Evolutionary conservation across 805 yeast genomes (phyloP), one percentile per base, ranked within the genome.

Genomic region (Soucietia sequanensis): DNA sequence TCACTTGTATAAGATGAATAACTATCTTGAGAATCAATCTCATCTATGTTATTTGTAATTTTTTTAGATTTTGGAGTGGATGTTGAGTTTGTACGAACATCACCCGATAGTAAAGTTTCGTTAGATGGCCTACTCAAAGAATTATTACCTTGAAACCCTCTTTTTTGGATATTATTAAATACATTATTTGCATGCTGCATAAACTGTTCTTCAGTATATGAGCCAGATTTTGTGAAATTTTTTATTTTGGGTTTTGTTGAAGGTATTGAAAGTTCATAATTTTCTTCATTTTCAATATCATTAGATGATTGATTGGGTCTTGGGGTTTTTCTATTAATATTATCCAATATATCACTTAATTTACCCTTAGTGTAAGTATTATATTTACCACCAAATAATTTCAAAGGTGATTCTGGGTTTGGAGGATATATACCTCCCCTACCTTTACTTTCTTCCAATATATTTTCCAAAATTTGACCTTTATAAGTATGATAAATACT

Each of bases 321-420:
- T 34, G 36, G 4, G 51, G 34, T 21, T 12, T 39, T 44, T 21
- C 44, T 45, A 23, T 50, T 47, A 26, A 59, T 38, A 25, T 53
- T 53, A 23, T 48, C 45, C 22, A 58, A 31, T 4, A 63, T 41
- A 15, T 56, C 63, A 30, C 37, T 54, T 18, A 62, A 46, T 32
- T 48, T 55, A 27, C 48, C 65, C 33, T 63, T 62, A 8, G 74
- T 68, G 35, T 54, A 68, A 0, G 74, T 68, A 42, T 68, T 64
- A 41, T 68, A 68, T 22, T 64, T 54, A 31, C 52, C 56, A 6
- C 60, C 58, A 38, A 62, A 68, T 11, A 68, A 47, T 39, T 68
- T 68, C 29, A 68, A 52, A 1, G 74, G 74, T n/a, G 70, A 64
- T 11, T 57, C 68, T 2, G 62, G 62, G 15, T 53, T 51, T n/a